phyloP scores from a whole-genome alignment of 495 filamentous ascomycete genomes.

The Talaromyces borbonicus region DNA sequence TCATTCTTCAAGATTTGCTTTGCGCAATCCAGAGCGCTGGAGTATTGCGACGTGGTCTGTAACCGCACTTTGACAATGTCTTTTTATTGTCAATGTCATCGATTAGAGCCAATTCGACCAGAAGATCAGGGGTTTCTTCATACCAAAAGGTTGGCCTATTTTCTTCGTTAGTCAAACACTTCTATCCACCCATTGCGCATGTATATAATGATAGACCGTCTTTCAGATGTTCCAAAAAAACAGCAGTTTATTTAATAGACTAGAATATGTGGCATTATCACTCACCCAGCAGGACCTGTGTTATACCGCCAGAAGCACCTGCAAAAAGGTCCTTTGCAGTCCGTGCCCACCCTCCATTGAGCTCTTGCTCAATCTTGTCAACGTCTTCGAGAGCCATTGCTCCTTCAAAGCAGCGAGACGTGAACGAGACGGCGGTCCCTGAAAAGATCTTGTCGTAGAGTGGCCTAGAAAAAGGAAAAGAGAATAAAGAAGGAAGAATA shows the following conservation, averaged over 20 bases:
- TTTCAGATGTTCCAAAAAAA: too few relatives aligned
- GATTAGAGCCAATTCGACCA: constrained; percentile 6
- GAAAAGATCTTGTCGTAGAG: constrained; percentile 9
- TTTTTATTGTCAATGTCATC: constrained; percentile 25
- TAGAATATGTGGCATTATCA: constrained; percentile 10
- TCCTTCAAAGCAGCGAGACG: too few relatives aligned
- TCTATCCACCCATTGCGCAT: background rate
- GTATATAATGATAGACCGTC: too few relatives aligned
- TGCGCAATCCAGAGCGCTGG: constrained; percentile 69
- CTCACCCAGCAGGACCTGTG: constrained; percentile 90
- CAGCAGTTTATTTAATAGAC: background rate
- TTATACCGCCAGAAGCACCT: constrained; percentile 84
- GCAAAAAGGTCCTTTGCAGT: constrained; percentile 90
- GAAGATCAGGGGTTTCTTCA: constrained; percentile 9
- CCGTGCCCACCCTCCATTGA: constrained; percentile 28
- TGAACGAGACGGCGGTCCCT: too few relatives aligned
- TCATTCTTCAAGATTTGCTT: constrained; percentile 78
- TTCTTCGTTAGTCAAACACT: constrained; percentile 16
- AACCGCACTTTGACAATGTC: constrained; percentile 98
- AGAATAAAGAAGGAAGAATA: background rate
- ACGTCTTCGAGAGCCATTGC: constrained; percentile 21
- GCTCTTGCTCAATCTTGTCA: constrained; percentile 27
- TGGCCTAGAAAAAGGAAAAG: background rate
- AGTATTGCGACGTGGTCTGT: constrained; percentile 77
- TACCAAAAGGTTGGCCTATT: constrained; percentile 86